Evolutionary conservation across 2,329 filamentous ascomycete species (phyloP).

Genomic region (Teratosphaeria pseudoeucalypti): DNA sequence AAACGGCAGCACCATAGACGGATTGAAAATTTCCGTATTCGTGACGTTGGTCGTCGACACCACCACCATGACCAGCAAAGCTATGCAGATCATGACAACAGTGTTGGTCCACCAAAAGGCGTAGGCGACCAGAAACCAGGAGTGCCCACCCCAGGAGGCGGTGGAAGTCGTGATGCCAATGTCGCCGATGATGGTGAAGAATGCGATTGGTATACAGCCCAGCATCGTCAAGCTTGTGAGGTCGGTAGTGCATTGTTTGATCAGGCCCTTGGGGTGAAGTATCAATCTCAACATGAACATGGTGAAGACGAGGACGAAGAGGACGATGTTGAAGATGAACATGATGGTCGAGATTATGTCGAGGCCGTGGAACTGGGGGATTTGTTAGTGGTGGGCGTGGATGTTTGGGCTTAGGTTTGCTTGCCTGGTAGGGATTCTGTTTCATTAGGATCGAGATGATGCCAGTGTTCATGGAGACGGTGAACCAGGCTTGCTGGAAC

Average conservation of each 20-base stretch:
- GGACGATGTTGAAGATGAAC: conserved; percentile 10
- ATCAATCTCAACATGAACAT: conserved; percentile 5
- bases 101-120: conserved; percentile 13
- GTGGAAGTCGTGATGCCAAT: conserved; percentile 6
- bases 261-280: conserved; percentile 3
- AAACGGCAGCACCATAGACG: conserved; percentile 7
- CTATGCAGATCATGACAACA: conserved; percentile 1
- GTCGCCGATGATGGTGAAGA: conserved; percentile 6
- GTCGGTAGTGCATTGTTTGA: conserved; percentile 4
- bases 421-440: conserved; percentile 8
- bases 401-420: background rate
- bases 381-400: background rate
- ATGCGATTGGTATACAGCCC: conserved; percentile 5
- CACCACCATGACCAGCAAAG: conserved; percentile 3
- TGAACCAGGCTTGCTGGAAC: conserved; percentile 3
- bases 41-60: conserved; percentile 3
- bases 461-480: conserved; percentile 9
- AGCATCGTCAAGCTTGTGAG: conserved; percentile 4
- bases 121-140: conserved; percentile 10
- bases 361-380: conserved; percentile 7
- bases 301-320: conserved; percentile 6
- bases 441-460: conserved; percentile 9
- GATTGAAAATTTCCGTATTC: conserved; percentile 3
- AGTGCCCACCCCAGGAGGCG: conserved; percentile 10
- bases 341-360: conserved; percentile 9